Conservation (phyloP, 768 basidiomycete genomes). For the Roridomyces roridus region DNA sequence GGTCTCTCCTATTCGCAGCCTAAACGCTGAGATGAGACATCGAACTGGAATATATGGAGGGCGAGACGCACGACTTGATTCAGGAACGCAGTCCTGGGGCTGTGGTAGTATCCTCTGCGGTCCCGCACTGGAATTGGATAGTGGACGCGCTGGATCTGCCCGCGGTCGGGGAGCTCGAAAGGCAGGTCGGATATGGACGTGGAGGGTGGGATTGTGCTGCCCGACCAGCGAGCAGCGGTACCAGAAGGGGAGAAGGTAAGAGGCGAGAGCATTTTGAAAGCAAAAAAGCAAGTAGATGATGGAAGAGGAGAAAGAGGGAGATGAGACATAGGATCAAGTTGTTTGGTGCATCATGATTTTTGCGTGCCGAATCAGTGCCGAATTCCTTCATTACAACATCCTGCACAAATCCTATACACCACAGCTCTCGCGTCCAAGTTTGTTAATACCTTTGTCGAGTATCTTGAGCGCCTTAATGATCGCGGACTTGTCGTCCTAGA, state of each 20-base stretch:
- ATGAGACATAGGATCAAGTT: no score
- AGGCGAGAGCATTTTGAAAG: not conserved
- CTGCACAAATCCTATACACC: no score
- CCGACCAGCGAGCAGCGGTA: conserved; percentile 1
- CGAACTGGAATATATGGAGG: not conserved
- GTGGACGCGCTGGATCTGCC: not conserved
- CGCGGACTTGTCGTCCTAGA: not conserved
- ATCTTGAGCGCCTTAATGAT: conserved; percentile 1
- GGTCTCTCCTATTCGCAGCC: conserved; percentile 4
- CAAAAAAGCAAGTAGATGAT: not conserved
- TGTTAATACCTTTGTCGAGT: not conserved
- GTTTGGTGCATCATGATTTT: no score
- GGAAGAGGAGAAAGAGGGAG: not conserved
- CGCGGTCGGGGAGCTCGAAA: not conserved
- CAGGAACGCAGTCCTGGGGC: not conserved
- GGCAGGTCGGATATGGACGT: not conserved
- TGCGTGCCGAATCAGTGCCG: no score
- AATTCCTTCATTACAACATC: no score
- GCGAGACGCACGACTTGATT: conserved; percentile 2
- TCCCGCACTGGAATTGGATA: not conserved
- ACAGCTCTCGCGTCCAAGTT: not conserved
- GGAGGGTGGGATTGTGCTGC: not conserved
- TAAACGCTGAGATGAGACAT: not conserved
- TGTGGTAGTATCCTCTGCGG: not conserved
- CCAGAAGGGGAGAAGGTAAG: not conserved